Conservation (phyloP, 768 basidiomycete genomes). For the Rhodotorula babjevae region DNA sequence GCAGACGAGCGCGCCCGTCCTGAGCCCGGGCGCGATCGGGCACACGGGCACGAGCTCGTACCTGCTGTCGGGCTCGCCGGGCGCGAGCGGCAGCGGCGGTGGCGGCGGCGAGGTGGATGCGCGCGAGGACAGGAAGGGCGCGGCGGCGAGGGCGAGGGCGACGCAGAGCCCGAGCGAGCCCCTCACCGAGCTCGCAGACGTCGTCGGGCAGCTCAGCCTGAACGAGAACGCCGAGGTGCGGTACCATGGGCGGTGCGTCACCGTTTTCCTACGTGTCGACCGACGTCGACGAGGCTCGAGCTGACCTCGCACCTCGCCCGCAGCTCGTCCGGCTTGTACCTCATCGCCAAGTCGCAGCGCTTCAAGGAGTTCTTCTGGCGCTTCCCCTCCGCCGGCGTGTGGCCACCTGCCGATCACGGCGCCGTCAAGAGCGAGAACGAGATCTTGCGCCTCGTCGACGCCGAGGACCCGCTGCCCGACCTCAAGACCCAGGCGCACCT, state of each 20-base stretch:
- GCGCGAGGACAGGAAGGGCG: not conserved
- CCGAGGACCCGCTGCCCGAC: conserved; percentile 57
- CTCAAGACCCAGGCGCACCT: conserved; percentile 61
- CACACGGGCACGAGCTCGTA: conserved; percentile 30
- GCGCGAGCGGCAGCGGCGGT: too few relatives aligned
- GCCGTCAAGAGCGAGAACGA: conserved; percentile 39
- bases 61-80: conserved; percentile 1
- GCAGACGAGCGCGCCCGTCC: not conserved
- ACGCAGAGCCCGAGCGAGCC: conserved; percentile 45
- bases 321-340: conserved; percentile 46
- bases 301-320: conserved; percentile 61
- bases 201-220: conserved; percentile 76
- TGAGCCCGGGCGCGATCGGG: conserved; percentile 13
- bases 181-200: conserved; percentile 55
- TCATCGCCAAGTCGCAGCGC: conserved; percentile 39
- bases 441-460: conserved; percentile 43
- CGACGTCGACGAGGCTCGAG: conserved; percentile 48
- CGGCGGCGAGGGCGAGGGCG: not conserved
- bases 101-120: too few relatives aligned
- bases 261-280: not conserved
- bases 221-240: conserved; percentile 82
- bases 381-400: conserved; percentile 82
- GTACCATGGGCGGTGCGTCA: conserved; percentile 61
- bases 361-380: conserved; percentile 47
- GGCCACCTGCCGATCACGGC: conserved; percentile 61